Base-by-base conservation (phyloP, 2,329 filamentous ascomycete genomes). In the Paecilomyces fulvus region DNA sequence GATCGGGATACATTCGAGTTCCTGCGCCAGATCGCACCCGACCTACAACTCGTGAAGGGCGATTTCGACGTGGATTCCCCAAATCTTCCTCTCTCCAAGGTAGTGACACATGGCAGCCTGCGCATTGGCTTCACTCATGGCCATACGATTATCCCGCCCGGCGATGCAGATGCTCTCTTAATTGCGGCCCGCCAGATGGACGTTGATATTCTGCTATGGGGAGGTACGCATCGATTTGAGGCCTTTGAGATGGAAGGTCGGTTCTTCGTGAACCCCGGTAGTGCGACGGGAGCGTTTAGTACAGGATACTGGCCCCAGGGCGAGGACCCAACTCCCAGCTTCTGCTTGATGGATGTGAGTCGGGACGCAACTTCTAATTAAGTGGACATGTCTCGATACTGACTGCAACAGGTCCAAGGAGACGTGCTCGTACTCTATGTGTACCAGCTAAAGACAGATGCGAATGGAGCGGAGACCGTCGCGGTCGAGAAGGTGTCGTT, bases 271-370 rank as follows among this genome's bases (percentile, higher is more conserved):
- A 88, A 87, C 63, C 85, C 85, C 0, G 85, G 85, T 28, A 85
- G 82, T 69, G 85, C 84, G 2, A 88, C 85, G 3, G 85, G 85
- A 0, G 85, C 85, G 1, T 80, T 85, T 72, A 83, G 79, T 58
- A 83, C 80, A 11, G 78, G 79, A 12, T 84, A 80, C 75, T 83
- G 80, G 77, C 69, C 76, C 2, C 79, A 80, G 49, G 80, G 76
- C 30, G 82, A 89, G 68, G 88, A 92, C 55, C 88, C 88, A 23
- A 86, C 86, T 56, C 92, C 92, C 25, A 96, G 91, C 71, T 96
- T 97, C 74, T 96, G 94, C 69, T 76, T 97, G 72, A 96, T 97
- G 92, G 92, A 97, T 82, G 92, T 96, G 73, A 78, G 90, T 87
- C 28, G 50, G 28, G 50, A 28, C 33, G 54, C 30, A 31, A 49